Evolutionary conservation across 2,329 filamentous ascomycete species (phyloP).

Genomic region (Trichophyton verrucosum): DNA sequence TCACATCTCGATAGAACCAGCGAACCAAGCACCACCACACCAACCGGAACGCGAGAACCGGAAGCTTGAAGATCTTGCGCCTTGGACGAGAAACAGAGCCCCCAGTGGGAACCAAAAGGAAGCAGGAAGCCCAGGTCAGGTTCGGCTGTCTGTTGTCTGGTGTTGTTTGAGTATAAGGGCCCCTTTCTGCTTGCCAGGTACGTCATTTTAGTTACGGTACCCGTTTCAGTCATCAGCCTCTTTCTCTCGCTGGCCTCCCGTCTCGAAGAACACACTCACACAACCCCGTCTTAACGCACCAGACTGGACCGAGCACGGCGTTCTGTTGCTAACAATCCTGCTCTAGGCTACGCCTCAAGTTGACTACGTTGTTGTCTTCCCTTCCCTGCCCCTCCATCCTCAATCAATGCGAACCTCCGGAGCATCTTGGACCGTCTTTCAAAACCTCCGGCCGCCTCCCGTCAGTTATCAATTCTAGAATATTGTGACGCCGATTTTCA

Average conservation of each 20-base stretch:
- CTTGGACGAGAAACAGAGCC: not conserved
- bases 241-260: not conserved
- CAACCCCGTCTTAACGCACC: not conserved
- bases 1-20: not conserved
- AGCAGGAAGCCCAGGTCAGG: not conserved
- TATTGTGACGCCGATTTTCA: not conserved
- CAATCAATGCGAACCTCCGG: conserved; percentile 1
- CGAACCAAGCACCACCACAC: not conserved
- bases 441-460: not conserved
- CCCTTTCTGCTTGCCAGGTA: not conserved
- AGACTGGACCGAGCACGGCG: not conserved
- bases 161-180: not conserved
- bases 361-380: not conserved
- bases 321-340: not conserved
- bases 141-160: not conserved
- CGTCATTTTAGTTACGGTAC: not conserved
- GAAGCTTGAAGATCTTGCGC: not conserved
- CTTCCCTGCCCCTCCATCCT: not conserved
- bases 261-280: not conserved
- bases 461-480: conserved; percentile 1
- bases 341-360: not conserved
- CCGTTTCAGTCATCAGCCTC: not conserved
- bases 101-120: not conserved
- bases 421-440: not conserved
- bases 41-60: not conserved